A percentile compares a stretch with the other conserved stretches of the same genome.
Conservation (phyloP, 2,329 filamentous ascomycete species). For the Cercospora sojina region DNA sequence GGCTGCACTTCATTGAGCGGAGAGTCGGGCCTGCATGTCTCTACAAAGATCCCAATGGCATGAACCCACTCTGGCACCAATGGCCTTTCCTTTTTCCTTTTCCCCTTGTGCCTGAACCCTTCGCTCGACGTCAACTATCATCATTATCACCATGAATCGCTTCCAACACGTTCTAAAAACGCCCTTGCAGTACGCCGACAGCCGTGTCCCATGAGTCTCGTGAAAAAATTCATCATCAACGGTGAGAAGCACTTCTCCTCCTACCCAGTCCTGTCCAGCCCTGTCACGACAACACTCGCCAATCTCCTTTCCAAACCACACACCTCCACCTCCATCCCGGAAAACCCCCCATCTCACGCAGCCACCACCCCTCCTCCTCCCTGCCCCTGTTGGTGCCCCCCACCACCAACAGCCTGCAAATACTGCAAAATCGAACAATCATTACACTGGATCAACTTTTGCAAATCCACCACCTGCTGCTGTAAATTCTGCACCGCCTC, state of each 20-base stretch:
- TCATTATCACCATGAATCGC: neutral
- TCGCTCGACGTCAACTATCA: neutral
- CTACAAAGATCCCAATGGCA: neutral
- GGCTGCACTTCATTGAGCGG: neutral
- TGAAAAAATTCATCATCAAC: neutral
- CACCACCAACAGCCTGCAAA: constrained; percentile 24
- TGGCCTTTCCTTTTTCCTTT: neutral
- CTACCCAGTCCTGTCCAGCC: neutral
- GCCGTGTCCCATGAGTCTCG: neutral
- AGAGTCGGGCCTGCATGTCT: neutral
- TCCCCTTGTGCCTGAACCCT: neutral
- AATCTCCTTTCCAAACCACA: no score
- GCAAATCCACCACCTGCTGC: constrained; percentile 44
- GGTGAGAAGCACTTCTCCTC: neutral
- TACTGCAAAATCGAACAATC: constrained; percentile 41
- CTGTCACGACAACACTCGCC: no score
- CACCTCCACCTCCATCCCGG: no score
- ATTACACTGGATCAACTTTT: constrained; percentile 48
- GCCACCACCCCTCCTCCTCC: neutral
- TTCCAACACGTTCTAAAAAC: neutral
- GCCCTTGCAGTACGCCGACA: neutral
- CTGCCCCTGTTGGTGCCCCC: neutral
- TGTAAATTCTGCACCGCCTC: constrained; percentile 43
- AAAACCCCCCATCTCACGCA: neutral
- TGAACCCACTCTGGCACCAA: neutral